Evolutionary conservation across 306 rosid species (phyloP).

Genomic region (Casuarina glauca): DNA sequence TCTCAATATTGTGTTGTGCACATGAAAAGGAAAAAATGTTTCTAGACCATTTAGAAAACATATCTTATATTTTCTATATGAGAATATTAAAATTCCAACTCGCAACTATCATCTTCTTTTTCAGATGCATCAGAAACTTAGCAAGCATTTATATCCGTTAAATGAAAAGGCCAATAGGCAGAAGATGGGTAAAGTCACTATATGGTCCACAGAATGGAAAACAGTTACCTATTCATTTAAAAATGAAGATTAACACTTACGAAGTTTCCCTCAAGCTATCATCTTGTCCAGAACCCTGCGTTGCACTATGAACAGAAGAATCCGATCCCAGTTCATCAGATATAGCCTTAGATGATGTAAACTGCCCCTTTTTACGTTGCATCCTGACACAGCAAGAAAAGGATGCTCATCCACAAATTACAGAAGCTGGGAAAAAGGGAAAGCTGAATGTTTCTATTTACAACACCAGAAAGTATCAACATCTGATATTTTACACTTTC

Average conservation of each 20-base stretch:
- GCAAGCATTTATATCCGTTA: not conserved
- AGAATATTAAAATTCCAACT: not conserved
- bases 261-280: conserved; percentile 48
- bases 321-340: conserved; percentile 45
- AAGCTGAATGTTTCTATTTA: not conserved
- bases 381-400: conserved; percentile 35
- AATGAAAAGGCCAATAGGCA: conserved; percentile 7
- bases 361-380: conserved; percentile 67
- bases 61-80: not conserved
- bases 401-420: too few species aligned
- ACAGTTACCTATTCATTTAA: not conserved
- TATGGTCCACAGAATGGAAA: conserved; percentile 3
- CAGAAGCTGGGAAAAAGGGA: not conserved
- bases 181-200: conserved; percentile 8
- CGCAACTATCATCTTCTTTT: not conserved
- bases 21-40: too few species aligned
- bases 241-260: conserved; percentile 32
- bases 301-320: conserved; percentile 29
- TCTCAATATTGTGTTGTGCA: too few species aligned
- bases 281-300: conserved; percentile 50
- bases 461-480: not conserved
- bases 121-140: conserved; percentile 6
- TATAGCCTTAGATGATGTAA: conserved; percentile 43
- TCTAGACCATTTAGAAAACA: too few species aligned
- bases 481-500: not conserved